Evolutionary conservation across 2,329 filamentous ascomycete species (phyloP).

Genomic region (Phyllosticta paracitricarpa): DNA sequence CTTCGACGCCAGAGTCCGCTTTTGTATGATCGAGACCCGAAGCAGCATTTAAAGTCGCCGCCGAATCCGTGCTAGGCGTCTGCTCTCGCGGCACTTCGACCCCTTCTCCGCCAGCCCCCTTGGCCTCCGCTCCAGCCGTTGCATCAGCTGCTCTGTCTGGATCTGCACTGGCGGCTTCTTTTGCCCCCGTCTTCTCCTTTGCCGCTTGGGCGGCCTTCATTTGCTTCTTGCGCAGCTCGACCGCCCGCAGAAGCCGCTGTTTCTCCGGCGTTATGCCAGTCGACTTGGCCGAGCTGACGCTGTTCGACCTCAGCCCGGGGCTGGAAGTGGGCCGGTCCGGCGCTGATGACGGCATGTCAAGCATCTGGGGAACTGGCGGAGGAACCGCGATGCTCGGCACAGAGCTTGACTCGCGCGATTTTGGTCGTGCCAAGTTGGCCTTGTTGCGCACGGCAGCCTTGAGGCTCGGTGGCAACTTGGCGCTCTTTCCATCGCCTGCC

Average conservation of each 20-base stretch:
- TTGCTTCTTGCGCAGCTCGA: slow-evolving; percentile 81
- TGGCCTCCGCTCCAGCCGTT: slow-evolving; percentile 13
- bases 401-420: slow-evolving; percentile 23
- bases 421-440: slow-evolving; percentile 19
- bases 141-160: slow-evolving; percentile 1
- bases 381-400: slow-evolving; percentile 22
- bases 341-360: slow-evolving; percentile 23
- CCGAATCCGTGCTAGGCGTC: slow-evolving; percentile 10
- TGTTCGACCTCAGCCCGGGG: slow-evolving; percentile 16
- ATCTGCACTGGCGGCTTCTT: not conserved
- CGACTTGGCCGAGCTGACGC: slow-evolving; percentile 26
- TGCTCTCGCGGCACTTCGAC: slow-evolving; percentile 3
- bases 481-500: slow-evolving; percentile 51
- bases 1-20: slow-evolving; percentile 46
- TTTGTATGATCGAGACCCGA: slow-evolving; percentile 23
- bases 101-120: slow-evolving; percentile 1
- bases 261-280: slow-evolving; percentile 76
- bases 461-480: slow-evolving; percentile 70
- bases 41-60: slow-evolving; percentile 9
- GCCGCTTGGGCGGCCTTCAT: slow-evolving; percentile 35
- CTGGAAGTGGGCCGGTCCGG: slow-evolving; percentile 29
- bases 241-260: slow-evolving; percentile 82
- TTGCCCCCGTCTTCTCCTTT: slow-evolving; percentile 16
- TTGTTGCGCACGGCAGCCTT: slow-evolving; percentile 37
- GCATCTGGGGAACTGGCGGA: slow-evolving; percentile 25